Percentiles rank a stretch among this genome's conserved stretches.
Conservation (phyloP, 345 rosid species). For the Populus ilicifolia region DNA sequence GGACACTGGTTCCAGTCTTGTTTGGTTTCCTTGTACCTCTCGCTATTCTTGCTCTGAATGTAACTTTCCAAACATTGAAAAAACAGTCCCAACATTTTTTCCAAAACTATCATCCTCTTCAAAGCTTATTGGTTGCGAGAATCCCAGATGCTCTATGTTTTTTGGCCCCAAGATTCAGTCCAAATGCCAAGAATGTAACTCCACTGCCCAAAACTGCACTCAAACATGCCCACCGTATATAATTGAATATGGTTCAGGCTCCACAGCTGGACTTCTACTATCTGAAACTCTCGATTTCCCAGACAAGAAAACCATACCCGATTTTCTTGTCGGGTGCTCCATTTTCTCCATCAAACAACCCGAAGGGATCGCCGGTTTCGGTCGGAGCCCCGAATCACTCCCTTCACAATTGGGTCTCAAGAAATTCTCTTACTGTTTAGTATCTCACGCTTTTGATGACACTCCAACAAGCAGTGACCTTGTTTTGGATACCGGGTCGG, state of each 20-base stretch:
- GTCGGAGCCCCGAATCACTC: slow-evolving; percentile 62
- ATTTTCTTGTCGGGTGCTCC: slow-evolving; percentile 78
- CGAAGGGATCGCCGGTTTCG: slow-evolving; percentile 89
- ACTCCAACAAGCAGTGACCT: slow-evolving; percentile 45
- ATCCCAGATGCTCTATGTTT: slow-evolving; percentile 55
- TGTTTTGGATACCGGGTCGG: slow-evolving; percentile 50
- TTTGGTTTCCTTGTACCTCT: slow-evolving; percentile 90
- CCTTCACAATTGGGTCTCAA: slow-evolving; percentile 63
- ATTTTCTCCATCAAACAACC: slow-evolving; percentile 70
- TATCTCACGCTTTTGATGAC: slow-evolving; percentile 69
- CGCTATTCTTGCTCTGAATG: slow-evolving; percentile 57
- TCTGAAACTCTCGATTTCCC: slow-evolving; percentile 55
- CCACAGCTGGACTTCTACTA: slow-evolving; percentile 65
- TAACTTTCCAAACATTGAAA: slow-evolving; percentile 41
- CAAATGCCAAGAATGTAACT: slow-evolving; percentile 41
- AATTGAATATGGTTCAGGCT: slow-evolving; percentile 67
- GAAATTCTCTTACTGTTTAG: slow-evolving; percentile 76
- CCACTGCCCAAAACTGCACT: slow-evolving; percentile 46
- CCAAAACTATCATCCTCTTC: slow-evolving; percentile 63
- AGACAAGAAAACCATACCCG: slow-evolving; percentile 31
- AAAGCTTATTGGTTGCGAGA: slow-evolving; percentile 53
- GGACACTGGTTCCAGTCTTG: slow-evolving; percentile 87
- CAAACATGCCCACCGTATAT: slow-evolving; percentile 68
- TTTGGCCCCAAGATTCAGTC: slow-evolving; percentile 47
- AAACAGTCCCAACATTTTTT: slow-evolving; percentile 36